Evolutionary conservation across 768 basidiomycete genomes (phyloP).

Genomic region (Saitozyma sp.): DNA sequence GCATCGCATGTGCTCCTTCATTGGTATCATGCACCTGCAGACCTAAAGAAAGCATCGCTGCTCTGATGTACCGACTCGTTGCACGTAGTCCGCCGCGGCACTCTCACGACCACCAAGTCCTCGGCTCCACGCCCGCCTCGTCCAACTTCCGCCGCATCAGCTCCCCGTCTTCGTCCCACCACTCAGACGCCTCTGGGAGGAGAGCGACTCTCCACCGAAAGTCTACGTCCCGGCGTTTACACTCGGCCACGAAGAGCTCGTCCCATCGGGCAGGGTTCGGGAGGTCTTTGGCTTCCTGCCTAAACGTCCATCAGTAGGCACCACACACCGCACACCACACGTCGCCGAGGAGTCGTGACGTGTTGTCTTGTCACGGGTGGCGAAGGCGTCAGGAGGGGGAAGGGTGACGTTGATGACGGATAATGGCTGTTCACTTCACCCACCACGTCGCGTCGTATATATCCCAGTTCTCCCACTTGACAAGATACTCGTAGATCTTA

Average conservation of each 20-base stretch:
- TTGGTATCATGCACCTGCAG: background rate
- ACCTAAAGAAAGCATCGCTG: background rate
- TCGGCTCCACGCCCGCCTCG: background rate
- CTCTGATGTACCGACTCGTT: background rate
- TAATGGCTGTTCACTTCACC: background rate
- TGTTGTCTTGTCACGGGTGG: background rate
- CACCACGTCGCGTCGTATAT: slow-evolving; percentile 11
- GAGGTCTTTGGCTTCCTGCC: slow-evolving; percentile 3
- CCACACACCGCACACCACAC: background rate
- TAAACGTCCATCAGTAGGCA: background rate
- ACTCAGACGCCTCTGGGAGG: slow-evolving; percentile 6
- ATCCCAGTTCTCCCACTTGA: slow-evolving; percentile 11
- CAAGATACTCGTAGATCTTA: slow-evolving; percentile 9
- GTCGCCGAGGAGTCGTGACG: background rate
- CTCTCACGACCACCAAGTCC: background rate
- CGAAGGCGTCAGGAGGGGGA: background rate
- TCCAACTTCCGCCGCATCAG: background rate
- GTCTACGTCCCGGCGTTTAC: background rate
- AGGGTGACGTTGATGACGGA: too few species aligned
- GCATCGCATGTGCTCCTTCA: background rate
- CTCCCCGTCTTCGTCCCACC: slow-evolving; percentile 12
- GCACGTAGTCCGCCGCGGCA: background rate
- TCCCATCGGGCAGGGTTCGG: background rate
- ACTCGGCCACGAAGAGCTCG: slow-evolving; percentile 1
- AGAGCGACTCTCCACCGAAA: slow-evolving; percentile 2